Base-by-base conservation (phyloP, 495 filamentous ascomycete genomes). In the Penicillium antarcticum region DNA sequence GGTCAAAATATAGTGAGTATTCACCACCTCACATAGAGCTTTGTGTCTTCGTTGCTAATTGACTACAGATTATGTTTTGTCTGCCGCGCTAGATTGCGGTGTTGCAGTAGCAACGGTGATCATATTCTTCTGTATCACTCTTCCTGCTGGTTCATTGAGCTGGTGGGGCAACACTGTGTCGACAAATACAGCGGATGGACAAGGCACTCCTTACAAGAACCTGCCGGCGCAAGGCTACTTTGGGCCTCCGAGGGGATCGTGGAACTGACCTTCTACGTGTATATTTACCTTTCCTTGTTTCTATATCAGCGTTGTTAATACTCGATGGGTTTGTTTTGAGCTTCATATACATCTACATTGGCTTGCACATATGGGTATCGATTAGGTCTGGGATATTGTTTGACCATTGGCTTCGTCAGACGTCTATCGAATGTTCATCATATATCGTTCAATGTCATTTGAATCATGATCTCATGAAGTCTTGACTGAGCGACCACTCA, bases 131-230 rank as follows among this genome's bases (percentile, higher is more conserved):
- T 76, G 88, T 43, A 86, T 90, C 33, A 85, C 87, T 60, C 81
- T 89, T 44, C 79, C 86, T 0, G 79, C 77, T 4, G 68, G 69
- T 2, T 66, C 74, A 35, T 74, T 86, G 29, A 69, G 68, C 32
- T 91, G 87, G 87, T 89, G 81, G 70, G 87, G 87, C 0, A 88
- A 88, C 58, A 75, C 68, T 7, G 76, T 78, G 5, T 74, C 67
- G 32, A 58, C 51, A 16, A 59, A 71, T 19, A 81, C 77, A 16
- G 71, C 72, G 24, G 79, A 80, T 57, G 72, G 69, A 5, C 48
- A 58, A 47, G 77, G 73, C 18, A 74, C 70, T 7, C 76, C 77
- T 1, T 68, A 71, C 39, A 65, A 61, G 57, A 45, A 51, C 12
- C 52, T 76, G n/a, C 65, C 68, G 6, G 60, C 53, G 2, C 43